Percentiles rank a stretch among this genome's conserved stretches.
Conservation (phyloP, 202 grass and related monocot genomes). For the Brachypodium distachyon region DNA sequence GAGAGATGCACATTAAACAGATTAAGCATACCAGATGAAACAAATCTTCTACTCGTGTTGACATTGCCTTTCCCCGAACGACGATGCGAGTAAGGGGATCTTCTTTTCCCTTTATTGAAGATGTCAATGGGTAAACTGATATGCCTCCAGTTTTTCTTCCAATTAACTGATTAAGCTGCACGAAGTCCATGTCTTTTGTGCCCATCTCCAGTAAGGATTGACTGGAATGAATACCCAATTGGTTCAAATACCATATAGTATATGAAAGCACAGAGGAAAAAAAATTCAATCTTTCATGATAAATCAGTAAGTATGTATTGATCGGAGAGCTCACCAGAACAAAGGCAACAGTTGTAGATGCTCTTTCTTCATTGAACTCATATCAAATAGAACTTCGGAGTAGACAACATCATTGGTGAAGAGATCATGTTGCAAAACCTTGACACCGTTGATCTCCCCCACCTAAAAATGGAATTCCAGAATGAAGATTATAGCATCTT, state of each 20-base stretch:
- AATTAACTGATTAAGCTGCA: conserved; percentile 97
- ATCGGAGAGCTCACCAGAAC: conserved; percentile 70
- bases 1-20: conserved; percentile 2
- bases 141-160: conserved; percentile 98
- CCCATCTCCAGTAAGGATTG: conserved; percentile 99
- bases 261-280: neutral
- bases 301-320: conserved; percentile 7
- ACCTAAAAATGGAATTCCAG: conserved; percentile 35
- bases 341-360: conserved; percentile 84
- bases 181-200: conserved; percentile 99
- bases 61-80: conserved; percentile 95
- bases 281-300: neutral
- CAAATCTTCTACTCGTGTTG: conserved; percentile 68
- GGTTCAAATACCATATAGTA: conserved; percentile 16
- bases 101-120: conserved; percentile 64
- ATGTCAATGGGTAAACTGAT: conserved; percentile 98
- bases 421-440: conserved; percentile 96
- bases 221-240: conserved; percentile 37
- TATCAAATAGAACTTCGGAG: conserved; percentile 91
- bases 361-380: conserved; percentile 89
- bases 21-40: conserved; percentile 76
- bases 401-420: conserved; percentile 98
- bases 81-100: conserved; percentile 87
- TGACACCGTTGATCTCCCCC: conserved; percentile 87
- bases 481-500: neutral